Conservation (phyloP, 163 green algal genomes). For the Prototheca wickerhamii region DNA sequence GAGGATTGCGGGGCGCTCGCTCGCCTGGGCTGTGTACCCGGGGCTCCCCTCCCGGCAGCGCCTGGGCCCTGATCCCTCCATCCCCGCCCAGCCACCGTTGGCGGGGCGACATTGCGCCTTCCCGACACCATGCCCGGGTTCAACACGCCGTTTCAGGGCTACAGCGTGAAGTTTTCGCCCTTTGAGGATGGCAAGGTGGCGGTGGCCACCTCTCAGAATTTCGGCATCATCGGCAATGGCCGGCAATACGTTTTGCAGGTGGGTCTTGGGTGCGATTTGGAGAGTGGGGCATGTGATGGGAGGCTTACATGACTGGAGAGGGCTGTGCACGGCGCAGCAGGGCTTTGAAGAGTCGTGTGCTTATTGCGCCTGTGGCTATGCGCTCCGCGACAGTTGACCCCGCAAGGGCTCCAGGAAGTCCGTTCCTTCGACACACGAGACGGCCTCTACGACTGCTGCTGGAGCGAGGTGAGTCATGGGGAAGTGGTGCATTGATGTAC, state of each 20-base stretch:
- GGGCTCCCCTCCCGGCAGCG: not conserved
- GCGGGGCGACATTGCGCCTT: not conserved
- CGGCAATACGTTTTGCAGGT: conserved; percentile 63
- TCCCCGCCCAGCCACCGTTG: too few relatives aligned
- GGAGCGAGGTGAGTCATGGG: conserved; percentile 63
- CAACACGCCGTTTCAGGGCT: conserved; percentile 68
- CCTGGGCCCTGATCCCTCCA: not conserved
- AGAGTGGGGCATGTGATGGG: too few relatives aligned
- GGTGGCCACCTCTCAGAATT: conserved; percentile 91
- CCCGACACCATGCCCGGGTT: conserved; percentile 38
- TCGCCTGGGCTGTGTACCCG: too few relatives aligned
- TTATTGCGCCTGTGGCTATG: too few relatives aligned
- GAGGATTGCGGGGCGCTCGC: too few relatives aligned
- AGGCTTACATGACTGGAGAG: too few relatives aligned
- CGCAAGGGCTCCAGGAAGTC: conserved; percentile 52
- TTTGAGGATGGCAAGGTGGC: conserved; percentile 77
- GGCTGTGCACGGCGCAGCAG: too few relatives aligned
- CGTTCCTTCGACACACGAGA: conserved; percentile 85
- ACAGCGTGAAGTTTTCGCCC: conserved; percentile 79
- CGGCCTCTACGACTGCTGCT: conserved; percentile 89
- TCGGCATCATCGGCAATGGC: conserved; percentile 96
- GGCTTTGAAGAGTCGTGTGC: too few relatives aligned
- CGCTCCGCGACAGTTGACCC: conserved; percentile 59
- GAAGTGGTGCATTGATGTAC: too few relatives aligned
- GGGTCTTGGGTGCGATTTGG: too few relatives aligned